Base-by-base conservation (phyloP, 768 basidiomycete genomes). In the Lyophyllum shimeji region DNA sequence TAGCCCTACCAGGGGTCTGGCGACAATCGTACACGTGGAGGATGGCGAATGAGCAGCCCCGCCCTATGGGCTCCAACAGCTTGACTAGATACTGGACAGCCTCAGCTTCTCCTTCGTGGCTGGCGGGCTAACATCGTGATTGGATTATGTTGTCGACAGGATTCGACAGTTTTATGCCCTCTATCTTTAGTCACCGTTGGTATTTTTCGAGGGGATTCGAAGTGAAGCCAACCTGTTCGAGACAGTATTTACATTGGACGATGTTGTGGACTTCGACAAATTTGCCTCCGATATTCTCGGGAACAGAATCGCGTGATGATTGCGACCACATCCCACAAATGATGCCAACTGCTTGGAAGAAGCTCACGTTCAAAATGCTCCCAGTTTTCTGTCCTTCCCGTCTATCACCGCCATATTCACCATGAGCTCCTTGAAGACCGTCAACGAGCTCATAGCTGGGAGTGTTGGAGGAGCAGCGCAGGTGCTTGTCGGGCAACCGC, bases 391-490 rank as follows among this genome's bases (percentile, higher is more conserved):
- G 24, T 17, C 24, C 8, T 43, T 37, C 18, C 21, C 47, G 20
- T 12, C 34, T 18, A 40, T 37, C 39, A n/a, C 15, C 57, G 2
- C 44, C 24, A 13, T 8, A 7, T 15, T 48, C 43, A 18, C 21
- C 20, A 64, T 64, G 52, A 50, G 47, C 34, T 61, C 76, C 9
- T 69, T 81, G n/a, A 73, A 81, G 44, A 91, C 89, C 0, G 66
- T 87, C 37, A 92, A 93, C 62, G 91, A 93, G 66, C 82, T 98
- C 25, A 70, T 95, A 21, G 89, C 95, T 0, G 95, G 95, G 5
- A 92, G 90, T 68, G 81, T 93, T 7, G 95, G 86, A 29, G 96
- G 96, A n/a, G 94, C 94, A 1, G 87, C 92, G 0, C 96, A 98
- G 64, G 95, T 98, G 12, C 76, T 98, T 11, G 89, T 95, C n/a